phyloP scores from a whole-genome alignment of 371 early-diverging fungal species.

The Sporodiniella umbellata region DNA sequence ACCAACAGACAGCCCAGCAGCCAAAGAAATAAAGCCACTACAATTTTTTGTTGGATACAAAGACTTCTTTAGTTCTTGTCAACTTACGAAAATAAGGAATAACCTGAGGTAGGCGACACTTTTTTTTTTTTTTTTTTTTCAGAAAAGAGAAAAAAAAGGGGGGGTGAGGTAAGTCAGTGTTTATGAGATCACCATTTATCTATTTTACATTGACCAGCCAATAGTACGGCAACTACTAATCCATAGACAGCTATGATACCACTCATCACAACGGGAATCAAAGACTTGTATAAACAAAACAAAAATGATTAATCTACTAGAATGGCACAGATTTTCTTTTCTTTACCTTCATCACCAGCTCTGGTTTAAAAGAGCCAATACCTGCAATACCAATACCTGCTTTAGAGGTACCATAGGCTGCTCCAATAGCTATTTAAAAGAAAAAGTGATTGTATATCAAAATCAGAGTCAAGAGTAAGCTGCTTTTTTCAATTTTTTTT shows the following conservation, averaged over 20 bases:
- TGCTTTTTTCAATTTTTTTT: too few species aligned
- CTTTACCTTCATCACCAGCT: conserved; percentile 76
- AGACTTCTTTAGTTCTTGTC: too few species aligned
- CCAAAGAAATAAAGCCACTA: conserved; percentile 81
- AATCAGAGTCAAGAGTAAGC: too few species aligned
- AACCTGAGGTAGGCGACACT: conserved; percentile 55
- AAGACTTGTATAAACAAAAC: too few species aligned
- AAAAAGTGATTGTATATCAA: neutral
- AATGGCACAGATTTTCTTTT: neutral
- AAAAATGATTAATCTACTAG: neutral
- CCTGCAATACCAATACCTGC: conserved; percentile 87
- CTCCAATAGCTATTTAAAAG: conserved; percentile 71
- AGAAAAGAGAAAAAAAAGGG: too few species aligned
- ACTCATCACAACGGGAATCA: conserved; percentile 91
- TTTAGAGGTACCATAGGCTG: conserved; percentile 92
- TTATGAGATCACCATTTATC: neutral
- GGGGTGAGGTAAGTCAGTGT: too few species aligned
- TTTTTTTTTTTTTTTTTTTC: too few species aligned
- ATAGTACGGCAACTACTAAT: conserved; percentile 81
- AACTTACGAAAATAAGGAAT: conserved; percentile 45
- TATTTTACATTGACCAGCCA: conserved; percentile 69
- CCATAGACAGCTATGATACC: conserved; percentile 95
- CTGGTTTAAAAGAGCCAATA: conserved; percentile 87
- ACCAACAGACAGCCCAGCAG: conserved; percentile 86
- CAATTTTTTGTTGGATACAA: too few species aligned